Base-by-base conservation (phyloP, 164 flowering plant species). In the Chimonanthus praecox region DNA sequence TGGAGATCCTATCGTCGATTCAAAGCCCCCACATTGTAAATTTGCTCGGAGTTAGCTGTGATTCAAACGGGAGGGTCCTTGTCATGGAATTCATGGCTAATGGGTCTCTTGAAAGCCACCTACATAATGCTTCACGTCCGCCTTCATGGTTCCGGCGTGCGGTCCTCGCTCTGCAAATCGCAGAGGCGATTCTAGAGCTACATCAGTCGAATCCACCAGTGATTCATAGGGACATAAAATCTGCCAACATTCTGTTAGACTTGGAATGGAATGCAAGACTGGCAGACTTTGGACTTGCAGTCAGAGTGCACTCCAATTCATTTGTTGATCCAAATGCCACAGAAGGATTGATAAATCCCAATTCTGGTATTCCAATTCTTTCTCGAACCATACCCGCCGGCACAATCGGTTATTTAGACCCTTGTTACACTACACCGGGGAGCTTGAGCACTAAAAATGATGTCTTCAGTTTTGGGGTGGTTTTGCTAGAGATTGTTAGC, bases 401-500 rank as follows among this genome's bases (percentile, higher is more conserved):
- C 2, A 92, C 97, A 0, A 86, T 92, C 1, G 97, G 94, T 70
- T 90, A 92, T 78, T 8, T 92, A 13, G 94, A 92, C 49, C 94
- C 97, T 45, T 44, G 77, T 68, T 90, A 92, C 81, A 87, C 88
- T 0, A 64, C 82, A 0, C 89, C 93, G 0, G 61, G 73, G 54
- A 82, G 82, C 64, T 73, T 92, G 5, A 88, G 90, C 75, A 82
- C 87, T 0, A 92, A 89, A 62, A 86, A 68, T 64, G 97, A 92
- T 65, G 84, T 90, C 1, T 92, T 71, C 72, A 90, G 93, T 78
- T 90, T 82, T 47, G 97, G 97, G 44, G 90, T 92, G 2, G 80
- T 90, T 43, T 13, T 90, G 70, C 74, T 92, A 0, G 97, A 92
- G 85, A 82, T 90, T 7, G 65, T 89, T 1, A 89, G 89, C 43